phyloP scores from a whole-genome alignment of 768 basidiomycete species.

The Lactarius trivialis region DNA sequence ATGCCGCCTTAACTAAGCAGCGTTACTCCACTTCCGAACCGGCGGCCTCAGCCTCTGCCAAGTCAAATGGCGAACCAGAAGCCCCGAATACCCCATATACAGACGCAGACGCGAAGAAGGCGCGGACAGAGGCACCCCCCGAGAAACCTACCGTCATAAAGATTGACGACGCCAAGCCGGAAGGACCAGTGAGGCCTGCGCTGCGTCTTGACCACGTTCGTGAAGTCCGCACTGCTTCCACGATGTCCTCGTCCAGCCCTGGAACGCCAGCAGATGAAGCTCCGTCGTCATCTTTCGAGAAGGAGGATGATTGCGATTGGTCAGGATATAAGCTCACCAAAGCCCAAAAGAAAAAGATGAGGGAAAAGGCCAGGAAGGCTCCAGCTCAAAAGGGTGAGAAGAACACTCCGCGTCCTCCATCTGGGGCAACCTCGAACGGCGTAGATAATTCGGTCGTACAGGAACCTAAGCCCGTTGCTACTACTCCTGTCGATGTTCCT shows the following conservation, averaged over 20 bases:
- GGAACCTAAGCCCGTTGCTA: slow-evolving; percentile 3
- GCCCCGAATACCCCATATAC: neutral
- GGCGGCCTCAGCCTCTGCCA: neutral
- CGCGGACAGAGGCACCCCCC: neutral
- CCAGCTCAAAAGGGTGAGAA: slow-evolving; percentile 22
- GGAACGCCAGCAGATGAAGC: slow-evolving; percentile 10
- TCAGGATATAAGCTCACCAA: neutral
- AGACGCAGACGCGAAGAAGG: neutral
- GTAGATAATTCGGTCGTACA: slow-evolving; percentile 12
- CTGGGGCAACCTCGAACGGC: neutral
- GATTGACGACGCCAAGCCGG: neutral
- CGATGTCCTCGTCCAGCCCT: neutral
- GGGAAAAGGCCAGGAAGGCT: neutral
- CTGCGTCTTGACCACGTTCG: slow-evolving; percentile 4
- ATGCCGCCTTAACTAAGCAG: neutral
- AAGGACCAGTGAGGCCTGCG: neutral
- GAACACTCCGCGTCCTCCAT: slow-evolving; percentile 3
- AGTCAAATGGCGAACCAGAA: neutral
- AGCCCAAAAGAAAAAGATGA: neutral
- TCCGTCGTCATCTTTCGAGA: slow-evolving; percentile 1
- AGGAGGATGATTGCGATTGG: neutral
- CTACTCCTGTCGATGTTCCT: slow-evolving; percentile 6
- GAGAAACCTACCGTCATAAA: neutral
- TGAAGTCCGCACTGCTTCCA: slow-evolving; percentile 2
- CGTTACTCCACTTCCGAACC: neutral